phyloP scores from a whole-genome alignment of 1,284 basidiomycete species.

The Testicularia cyperi region DNA sequence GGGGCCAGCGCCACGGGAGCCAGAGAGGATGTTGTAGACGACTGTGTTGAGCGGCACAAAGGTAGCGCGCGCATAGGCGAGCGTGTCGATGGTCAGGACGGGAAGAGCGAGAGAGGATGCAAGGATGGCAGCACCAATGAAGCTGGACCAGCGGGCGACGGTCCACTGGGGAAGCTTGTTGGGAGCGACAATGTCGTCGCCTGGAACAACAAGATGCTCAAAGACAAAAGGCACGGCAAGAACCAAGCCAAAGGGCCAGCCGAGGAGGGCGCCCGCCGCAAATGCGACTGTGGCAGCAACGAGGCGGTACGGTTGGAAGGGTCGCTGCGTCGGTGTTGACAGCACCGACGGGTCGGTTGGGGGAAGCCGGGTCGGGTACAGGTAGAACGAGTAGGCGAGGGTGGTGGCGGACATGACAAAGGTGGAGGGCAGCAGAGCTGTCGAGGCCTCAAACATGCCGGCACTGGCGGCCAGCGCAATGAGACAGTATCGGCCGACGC shows the following conservation, averaged over 20 bases:
- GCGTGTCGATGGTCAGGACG: conserved; percentile 67
- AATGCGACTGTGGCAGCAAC: conserved; percentile 70
- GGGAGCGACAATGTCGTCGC: conserved; percentile 61
- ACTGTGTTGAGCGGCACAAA: conserved; percentile 92
- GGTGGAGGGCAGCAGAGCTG: conserved; percentile 72
- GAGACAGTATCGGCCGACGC: conserved; percentile 86
- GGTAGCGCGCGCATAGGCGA: conserved; percentile 77
- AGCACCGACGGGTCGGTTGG: conserved; percentile 20
- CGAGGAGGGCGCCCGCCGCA: conserved; percentile 81
- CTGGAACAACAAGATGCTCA: conserved; percentile 82
- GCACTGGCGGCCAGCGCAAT: conserved; percentile 81
- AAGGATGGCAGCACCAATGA: conserved; percentile 67
- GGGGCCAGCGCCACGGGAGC: conserved; percentile 70
- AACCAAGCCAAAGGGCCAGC: conserved; percentile 91
- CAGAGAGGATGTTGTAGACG: conserved; percentile 82
- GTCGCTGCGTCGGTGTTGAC: conserved; percentile 21
- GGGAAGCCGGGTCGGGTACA: conserved; percentile 67
- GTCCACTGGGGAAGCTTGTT: conserved; percentile 9
- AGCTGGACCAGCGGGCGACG: conserved; percentile 66
- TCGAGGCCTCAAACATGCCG: conserved; percentile 88
- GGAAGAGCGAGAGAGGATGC: conserved; percentile 70
- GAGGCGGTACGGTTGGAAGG: conserved; percentile 43
- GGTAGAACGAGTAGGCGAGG: conserved; percentile 75
- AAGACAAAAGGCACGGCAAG: conserved; percentile 84
- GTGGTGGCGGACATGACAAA: conserved; percentile 91